phyloP scores from a whole-genome alignment of 177 flowering plant genomes.

The Tripterygium wilfordii region DNA sequence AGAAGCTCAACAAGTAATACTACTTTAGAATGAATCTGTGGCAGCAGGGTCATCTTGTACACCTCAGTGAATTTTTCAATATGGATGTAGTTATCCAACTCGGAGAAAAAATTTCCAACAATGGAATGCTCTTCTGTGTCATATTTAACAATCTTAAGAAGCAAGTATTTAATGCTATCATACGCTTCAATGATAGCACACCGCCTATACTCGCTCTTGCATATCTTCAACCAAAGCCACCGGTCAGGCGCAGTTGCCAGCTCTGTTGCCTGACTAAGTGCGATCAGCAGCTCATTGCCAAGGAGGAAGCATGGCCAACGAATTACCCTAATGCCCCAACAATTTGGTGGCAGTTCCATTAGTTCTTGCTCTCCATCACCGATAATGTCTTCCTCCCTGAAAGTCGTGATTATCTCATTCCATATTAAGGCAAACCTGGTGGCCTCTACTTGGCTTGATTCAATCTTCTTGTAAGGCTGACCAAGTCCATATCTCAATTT shows the following conservation, averaged over 20 bases:
- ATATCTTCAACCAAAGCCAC: conserved; percentile 64
- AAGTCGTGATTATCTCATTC: conserved; percentile 70
- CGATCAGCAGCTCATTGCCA: conserved; percentile 85
- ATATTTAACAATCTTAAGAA: conserved; percentile 41
- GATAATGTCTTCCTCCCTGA: conserved; percentile 88
- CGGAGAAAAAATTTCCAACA: conserved; percentile 40
- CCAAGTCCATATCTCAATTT: conserved; percentile 89
- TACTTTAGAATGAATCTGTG: conserved; percentile 53
- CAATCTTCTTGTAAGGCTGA: conserved; percentile 65
- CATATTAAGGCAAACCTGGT: conserved; percentile 76
- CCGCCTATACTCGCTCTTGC: conserved; percentile 76
- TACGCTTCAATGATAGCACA: conserved; percentile 90
- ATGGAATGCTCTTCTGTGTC: conserved; percentile 63
- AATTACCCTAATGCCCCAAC: conserved; percentile 81
- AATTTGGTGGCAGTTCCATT: conserved; percentile 69
- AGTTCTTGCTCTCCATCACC: conserved; percentile 80
- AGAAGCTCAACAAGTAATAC: conserved; percentile 52
- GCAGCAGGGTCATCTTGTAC: conserved; percentile 41
- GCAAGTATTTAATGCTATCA: conserved; percentile 63
- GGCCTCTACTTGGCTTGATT: conserved; percentile 75
- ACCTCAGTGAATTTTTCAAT: conserved; percentile 41
- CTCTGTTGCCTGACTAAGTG: conserved; percentile 76
- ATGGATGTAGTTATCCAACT: conserved; percentile 46
- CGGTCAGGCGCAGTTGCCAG: conserved; percentile 42
- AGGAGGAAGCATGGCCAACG: conserved; percentile 93